A percentile compares a stretch with the other conserved stretches of the same genome.
phyloP scores from a whole-genome alignment of 2,329 filamentous ascomycete species.

The Alternaria dauci region DNA sequence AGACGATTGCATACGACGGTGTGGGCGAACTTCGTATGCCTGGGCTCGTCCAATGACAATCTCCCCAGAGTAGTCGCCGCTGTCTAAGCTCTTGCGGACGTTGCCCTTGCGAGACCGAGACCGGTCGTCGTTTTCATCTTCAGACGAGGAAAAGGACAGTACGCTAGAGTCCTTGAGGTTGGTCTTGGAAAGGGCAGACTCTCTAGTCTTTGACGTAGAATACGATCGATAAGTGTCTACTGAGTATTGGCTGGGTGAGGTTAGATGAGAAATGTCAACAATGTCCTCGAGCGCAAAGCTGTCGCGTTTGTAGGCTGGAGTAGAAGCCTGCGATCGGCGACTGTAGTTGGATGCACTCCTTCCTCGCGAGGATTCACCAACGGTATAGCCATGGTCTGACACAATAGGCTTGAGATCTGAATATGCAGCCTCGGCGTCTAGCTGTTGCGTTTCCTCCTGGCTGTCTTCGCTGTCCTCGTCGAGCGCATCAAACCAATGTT shows the following conservation, averaged over 20 bases:
- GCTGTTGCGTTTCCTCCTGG: conserved; percentile 24
- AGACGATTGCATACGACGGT: conserved; percentile 36
- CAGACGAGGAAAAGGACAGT: conserved; percentile 53
- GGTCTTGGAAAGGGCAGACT: conserved; percentile 40
- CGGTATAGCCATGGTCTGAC: conserved; percentile 31
- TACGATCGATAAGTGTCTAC: conserved; percentile 38
- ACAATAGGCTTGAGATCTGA: conserved; percentile 6
- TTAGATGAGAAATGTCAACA: conserved; percentile 33
- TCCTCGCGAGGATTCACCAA: conserved; percentile 24
- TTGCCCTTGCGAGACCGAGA: conserved; percentile 19
- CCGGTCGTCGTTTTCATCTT: conserved; percentile 44
- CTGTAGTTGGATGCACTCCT: conserved; percentile 12
- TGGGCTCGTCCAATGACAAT: conserved; percentile 50
- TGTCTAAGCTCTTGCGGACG: conserved; percentile 48
- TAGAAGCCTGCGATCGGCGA: conserved; percentile 24
- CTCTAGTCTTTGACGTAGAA: conserved; percentile 44
- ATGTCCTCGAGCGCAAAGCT: conserved; percentile 34
- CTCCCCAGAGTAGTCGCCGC: conserved; percentile 43
- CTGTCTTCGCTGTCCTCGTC: conserved; percentile 52
- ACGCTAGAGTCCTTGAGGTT: conserved; percentile 52
- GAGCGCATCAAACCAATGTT: conserved; percentile 61
- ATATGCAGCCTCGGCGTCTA: conserved; percentile 23
- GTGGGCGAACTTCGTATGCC: conserved; percentile 46
- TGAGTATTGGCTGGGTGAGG: conserved; percentile 43
- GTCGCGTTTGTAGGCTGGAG: conserved; percentile 27